These are phyloP conservation scores for Leccinum sublutescens DNA, from an alignment of 768 basidiomycete genomes.

Conservation along the genomic window DNA sequence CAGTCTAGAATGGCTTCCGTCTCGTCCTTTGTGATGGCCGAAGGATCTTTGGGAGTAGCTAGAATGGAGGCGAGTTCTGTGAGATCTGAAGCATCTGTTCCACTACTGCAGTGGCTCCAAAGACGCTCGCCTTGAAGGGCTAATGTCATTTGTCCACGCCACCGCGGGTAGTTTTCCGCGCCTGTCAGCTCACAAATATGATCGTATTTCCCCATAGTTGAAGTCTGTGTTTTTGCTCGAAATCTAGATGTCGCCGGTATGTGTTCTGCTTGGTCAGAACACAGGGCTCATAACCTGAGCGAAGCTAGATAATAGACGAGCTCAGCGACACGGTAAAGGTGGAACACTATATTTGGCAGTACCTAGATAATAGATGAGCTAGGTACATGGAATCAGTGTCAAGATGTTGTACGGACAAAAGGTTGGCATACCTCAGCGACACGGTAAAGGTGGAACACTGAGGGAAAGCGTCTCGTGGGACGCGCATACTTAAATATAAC, in stretches of 20 bases:
- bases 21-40: background rate
- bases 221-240: background rate
- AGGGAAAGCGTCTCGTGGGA: no score
- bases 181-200: constrained; percentile 11
- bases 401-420: no score
- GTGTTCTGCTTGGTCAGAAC: background rate
- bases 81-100: background rate
- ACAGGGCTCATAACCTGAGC: background rate
- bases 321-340: no score
- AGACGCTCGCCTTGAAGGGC: background rate
- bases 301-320: no score
- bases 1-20: background rate
- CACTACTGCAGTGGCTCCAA: constrained; percentile 4
- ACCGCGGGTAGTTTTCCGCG: background rate
- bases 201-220: constrained; percentile 6
- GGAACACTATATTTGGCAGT: no score
- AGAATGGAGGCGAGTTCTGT: background rate
- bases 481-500: no score
- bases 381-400: no score
- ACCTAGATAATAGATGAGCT: no score
- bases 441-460: no score
- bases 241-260: background rate
- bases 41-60: background rate
- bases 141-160: background rate
- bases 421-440: no score